These are phyloP conservation scores for Parsonsia alboflavescens DNA, from an alignment of 257 asterid species.

Conservation along the genomic window DNA sequence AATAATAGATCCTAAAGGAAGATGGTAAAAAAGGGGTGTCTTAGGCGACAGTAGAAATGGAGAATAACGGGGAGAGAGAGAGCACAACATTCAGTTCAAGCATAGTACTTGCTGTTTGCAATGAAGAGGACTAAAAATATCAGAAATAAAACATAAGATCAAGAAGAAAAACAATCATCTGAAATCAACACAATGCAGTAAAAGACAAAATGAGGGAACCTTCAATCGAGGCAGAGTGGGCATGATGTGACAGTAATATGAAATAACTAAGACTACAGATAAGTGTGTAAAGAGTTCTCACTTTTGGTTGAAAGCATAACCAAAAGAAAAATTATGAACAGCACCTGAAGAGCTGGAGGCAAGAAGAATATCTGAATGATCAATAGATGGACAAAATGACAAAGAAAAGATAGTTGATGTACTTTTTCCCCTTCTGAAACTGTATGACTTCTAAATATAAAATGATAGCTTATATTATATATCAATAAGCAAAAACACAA, in stretches of 20 bases:
- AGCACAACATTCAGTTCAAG: not conserved
- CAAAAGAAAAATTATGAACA: conserved; percentile 66
- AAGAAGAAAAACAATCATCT: not conserved
- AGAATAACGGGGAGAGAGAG: not conserved
- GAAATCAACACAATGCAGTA: not conserved
- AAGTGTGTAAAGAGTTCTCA: conserved; percentile 23
- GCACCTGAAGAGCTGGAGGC: conserved; percentile 29
- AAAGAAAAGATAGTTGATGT: conserved; percentile 76
- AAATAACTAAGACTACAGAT: conserved; percentile 7
- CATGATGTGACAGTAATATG: not conserved
- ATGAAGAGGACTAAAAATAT: not conserved
- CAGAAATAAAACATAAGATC: not conserved
- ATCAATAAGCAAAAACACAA: conserved; percentile 12
- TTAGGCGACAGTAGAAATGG: not conserved
- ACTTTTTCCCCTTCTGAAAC: conserved; percentile 93
- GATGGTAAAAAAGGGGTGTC: not conserved
- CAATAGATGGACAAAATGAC: conserved; percentile 77
- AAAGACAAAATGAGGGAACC: not conserved
- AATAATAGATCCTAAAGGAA: not conserved
- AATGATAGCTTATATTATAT: conserved; percentile 19
- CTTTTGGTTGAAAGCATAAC: conserved; percentile 61
- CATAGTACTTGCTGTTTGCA: not conserved
- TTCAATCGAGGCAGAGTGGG: not conserved
- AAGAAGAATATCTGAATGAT: conserved; percentile 60
- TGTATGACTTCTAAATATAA: conserved; percentile 67